Base-by-base conservation (phyloP, 371 early-diverging fungal species). In the Parasitella parasitica region DNA sequence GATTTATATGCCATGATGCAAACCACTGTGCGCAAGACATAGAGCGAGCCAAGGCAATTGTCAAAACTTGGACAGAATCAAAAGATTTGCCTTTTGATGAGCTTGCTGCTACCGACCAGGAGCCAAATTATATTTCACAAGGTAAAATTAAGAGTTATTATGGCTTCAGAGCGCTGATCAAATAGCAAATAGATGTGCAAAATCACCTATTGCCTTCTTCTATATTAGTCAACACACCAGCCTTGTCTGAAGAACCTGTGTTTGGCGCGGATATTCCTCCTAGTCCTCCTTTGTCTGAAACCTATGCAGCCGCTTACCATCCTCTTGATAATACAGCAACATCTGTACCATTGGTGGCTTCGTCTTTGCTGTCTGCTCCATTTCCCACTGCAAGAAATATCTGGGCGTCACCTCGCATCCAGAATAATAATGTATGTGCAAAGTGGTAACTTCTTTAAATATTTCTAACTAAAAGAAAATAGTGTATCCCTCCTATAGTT, bases 331-430 rank as follows among this genome's bases (percentile, higher is more conserved):
- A 20, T 6, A 20, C 5, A 18, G 27, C 24, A 24, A 16, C 57
- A 0, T 36, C 22, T 12, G 24, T 58, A 9, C 48, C 49, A 34
- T 43, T 35, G 4, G 34, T 24, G 0, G 13, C 57, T 6, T 49
- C 56, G 1, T 63, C 63, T 28, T 50, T 63, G 13, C 50, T 63
- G 11, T 63, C 63, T 9, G 49, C 57, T 13, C 57, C 63, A 6
- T 56, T 48, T 3, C 57, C 63, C 3, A 56, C 57, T 6, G 63
- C 49, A 0, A 63, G 56, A 32, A 63, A 63, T 9, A 63, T 63
- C 13, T 63, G 63, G 63, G 56, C 63, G 15, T 63, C 63, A 4
- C 59, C 59, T 37, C 37, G 51, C 12, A 59, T 50, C 11, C 59
- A 59, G 28, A 27, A 49, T 15, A 59, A 59, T 3, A 59, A 59